phyloP scores from a whole-genome alignment of 2,329 filamentous ascomycete species.

The Hirsutella minnesotensis region DNA sequence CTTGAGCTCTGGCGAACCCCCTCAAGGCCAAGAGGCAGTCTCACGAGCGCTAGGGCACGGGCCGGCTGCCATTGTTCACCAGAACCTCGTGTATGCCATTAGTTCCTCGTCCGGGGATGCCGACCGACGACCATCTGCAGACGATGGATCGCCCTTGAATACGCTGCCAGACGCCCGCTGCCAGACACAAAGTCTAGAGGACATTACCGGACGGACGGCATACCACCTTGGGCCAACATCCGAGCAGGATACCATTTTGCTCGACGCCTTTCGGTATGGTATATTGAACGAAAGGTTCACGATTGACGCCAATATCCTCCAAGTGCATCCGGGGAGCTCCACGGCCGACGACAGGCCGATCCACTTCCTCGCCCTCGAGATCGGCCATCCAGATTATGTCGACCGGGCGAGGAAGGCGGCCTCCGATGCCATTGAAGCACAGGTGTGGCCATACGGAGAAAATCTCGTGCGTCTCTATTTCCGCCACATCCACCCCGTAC shows the following conservation, averaged over 20 bases:
- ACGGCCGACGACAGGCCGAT: conserved; percentile 25
- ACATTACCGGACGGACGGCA: conserved; percentile 27
- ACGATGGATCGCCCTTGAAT: not conserved
- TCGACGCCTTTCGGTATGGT: conserved; percentile 33
- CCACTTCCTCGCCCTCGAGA: conserved; percentile 32
- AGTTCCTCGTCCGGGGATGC: not conserved
- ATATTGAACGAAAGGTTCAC: conserved; percentile 31
- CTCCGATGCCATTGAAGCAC: conserved; percentile 29
- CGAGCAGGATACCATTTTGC: conserved; percentile 34
- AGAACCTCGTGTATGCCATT: conserved; percentile 9
- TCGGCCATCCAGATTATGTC: conserved; percentile 31
- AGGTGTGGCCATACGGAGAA: conserved; percentile 27
- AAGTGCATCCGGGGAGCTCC: conserved; percentile 24
- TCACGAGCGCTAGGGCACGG: not conserved
- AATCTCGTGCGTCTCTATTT: conserved; percentile 32
- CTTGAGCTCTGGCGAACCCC: not conserved
- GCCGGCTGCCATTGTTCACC: conserved; percentile 13
- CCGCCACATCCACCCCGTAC: conserved; percentile 29
- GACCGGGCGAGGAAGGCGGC: conserved; percentile 22
- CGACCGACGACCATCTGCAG: no score
- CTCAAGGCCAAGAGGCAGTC: not conserved
- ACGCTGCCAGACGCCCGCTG: not conserved
- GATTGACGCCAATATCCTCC: conserved; percentile 31
- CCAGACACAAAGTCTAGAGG: conserved; percentile 25
- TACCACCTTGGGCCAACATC: conserved; percentile 31